Evolutionary conservation across 2,329 filamentous ascomycete species (phyloP).

Genomic region (Pseudogymnoascus sp.): DNA sequence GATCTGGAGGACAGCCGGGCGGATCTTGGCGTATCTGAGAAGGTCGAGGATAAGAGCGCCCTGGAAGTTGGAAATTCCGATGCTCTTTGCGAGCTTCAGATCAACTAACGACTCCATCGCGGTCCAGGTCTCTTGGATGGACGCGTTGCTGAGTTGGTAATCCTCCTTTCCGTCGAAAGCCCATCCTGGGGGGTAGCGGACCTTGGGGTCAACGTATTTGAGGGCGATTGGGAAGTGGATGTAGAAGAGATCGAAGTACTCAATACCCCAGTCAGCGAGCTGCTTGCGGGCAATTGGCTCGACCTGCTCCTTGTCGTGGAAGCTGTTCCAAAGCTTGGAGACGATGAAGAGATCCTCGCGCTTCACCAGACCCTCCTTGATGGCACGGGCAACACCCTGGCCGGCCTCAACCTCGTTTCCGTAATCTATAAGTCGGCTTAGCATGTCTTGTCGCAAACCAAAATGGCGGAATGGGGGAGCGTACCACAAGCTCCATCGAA

Average conservation of each 20-base stretch:
- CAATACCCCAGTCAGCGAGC: conserved; percentile 74
- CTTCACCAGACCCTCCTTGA: conserved; percentile 74
- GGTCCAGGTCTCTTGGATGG: conserved; percentile 75
- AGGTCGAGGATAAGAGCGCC: conserved; percentile 71
- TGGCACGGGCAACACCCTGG: conserved; percentile 69
- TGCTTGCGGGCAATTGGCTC: conserved; percentile 70
- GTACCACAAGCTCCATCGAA: conserved; percentile 56
- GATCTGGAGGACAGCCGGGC: conserved; percentile 74
- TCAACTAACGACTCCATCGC: conserved; percentile 72
- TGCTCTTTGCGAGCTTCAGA: conserved; percentile 61
- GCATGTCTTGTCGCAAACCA: background rate
- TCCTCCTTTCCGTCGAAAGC: conserved; percentile 56
- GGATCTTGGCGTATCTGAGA: conserved; percentile 68
- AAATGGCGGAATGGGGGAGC: conserved; percentile 15
- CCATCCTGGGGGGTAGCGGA: conserved; percentile 77
- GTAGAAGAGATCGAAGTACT: conserved; percentile 86
- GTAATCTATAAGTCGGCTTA: conserved; percentile 52
- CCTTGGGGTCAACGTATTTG: conserved; percentile 74
- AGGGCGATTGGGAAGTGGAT: conserved; percentile 86
- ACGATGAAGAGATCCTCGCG: conserved; percentile 86
- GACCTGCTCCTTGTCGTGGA: conserved; percentile 74
- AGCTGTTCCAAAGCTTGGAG: conserved; percentile 89
- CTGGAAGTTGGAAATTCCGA: conserved; percentile 82
- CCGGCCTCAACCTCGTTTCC: conserved; percentile 76
- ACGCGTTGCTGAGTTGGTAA: conserved; percentile 59